Conservation (phyloP, 306 rosid species). For the Cyclanthera cordifolia region DNA sequence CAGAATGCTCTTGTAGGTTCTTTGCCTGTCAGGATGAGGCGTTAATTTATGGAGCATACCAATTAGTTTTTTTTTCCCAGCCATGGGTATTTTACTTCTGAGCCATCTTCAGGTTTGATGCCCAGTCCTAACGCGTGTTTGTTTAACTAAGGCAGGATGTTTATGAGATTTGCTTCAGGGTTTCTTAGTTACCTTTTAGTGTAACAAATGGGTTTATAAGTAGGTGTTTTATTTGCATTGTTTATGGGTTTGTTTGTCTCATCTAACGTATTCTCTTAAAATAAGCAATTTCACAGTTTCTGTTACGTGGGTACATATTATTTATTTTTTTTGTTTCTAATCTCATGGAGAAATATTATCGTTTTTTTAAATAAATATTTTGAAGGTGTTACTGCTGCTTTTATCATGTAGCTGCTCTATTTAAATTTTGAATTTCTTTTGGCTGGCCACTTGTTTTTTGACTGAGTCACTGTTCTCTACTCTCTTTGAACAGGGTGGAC, state of each 20-base stretch:
- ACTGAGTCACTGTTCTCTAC: not conserved
- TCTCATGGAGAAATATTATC: no score
- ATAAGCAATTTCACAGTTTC: not conserved
- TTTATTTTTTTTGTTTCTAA: no score
- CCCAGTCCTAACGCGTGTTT: not conserved
- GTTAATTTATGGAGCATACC: not conserved
- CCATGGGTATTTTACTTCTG: not conserved
- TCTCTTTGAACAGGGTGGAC: conserved; percentile 42
- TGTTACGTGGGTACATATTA: no score
- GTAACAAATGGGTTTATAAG: no score
- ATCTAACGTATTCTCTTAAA: no score
- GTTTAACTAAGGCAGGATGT: not conserved
- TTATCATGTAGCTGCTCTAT: not conserved
- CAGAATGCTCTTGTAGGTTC: not conserved
- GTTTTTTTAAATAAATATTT: no score
- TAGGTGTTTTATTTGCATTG: no score
- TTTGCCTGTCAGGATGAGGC: not conserved
- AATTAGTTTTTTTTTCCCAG: not conserved
- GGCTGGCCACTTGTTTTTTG: not conserved
- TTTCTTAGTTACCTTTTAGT: not conserved
- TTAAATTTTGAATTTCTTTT: not conserved
- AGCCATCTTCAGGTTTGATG: conserved; percentile 1
- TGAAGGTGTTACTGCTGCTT: no score
- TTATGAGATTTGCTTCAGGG: not conserved
- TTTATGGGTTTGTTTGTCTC: no score